Evolutionary conservation across 2,329 filamentous ascomycete species (phyloP).

Genomic region (Pezicula neosporulosa): DNA sequence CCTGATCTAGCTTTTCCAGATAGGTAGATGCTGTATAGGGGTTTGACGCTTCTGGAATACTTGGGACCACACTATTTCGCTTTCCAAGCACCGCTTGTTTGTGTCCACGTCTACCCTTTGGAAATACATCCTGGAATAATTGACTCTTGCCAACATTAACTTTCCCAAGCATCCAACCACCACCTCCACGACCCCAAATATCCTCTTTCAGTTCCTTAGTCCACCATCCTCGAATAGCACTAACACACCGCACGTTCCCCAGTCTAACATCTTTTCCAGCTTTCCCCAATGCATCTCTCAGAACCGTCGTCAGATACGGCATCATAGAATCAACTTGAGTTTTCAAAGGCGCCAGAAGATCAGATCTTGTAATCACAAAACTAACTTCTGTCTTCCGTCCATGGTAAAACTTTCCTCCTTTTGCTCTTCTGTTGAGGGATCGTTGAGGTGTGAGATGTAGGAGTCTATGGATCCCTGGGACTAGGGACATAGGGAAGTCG

Average conservation of each 20-base stretch:
- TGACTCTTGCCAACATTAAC: conserved; percentile 97
- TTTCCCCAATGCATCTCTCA: conserved; percentile 72
- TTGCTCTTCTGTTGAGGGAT: conserved; percentile 75
- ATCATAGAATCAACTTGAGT: conserved; percentile 81
- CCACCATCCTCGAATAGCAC: conserved; percentile 86
- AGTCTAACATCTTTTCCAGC: conserved; percentile 69
- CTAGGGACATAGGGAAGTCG: conserved; percentile 91
- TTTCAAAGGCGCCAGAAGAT: conserved; percentile 80
- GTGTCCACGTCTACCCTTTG: conserved; percentile 56
- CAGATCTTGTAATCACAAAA: conserved; percentile 87
- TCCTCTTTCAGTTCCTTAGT: conserved; percentile 81
- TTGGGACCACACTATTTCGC: background rate
- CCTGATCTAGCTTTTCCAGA: too few species aligned
- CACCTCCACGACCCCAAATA: conserved; percentile 79
- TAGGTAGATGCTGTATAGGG: background rate
- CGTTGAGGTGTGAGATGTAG: conserved; percentile 72
- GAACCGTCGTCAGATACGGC: conserved; percentile 75
- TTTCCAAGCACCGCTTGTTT: background rate
- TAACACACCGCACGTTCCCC: conserved; percentile 84
- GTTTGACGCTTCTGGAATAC: background rate
- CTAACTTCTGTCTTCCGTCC: conserved; percentile 74
- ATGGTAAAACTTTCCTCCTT: conserved; percentile 58
- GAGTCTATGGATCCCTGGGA: conserved; percentile 70
- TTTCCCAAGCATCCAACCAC: conserved; percentile 95
- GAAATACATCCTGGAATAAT: conserved; percentile 83